Base-by-base conservation (phyloP, 306 rosid species). In the Crotalaria pallida region DNA sequence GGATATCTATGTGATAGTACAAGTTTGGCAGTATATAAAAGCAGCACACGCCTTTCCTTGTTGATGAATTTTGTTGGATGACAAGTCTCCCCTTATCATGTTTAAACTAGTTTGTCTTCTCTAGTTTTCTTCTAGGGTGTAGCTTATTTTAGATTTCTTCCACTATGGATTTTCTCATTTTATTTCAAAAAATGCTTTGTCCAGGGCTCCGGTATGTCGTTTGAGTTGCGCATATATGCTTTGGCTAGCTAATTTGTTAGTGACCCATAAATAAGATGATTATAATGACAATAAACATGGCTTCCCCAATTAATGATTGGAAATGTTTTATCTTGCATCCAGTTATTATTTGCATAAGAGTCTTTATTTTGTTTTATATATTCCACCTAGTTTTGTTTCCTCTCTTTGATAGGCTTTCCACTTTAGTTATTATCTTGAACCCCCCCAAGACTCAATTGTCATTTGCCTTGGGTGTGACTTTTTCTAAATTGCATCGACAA, bases 1-100 rank as follows among this genome's bases (percentile, higher is more conserved):
- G 91, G 21, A 34, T 83, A 43, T 83, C 83, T 65, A 79, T 86
- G 76, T 80, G 69, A 68, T 58, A 27, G 10, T 43, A n/a, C n/a
- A 58, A 71, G 58, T 62, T 51, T 50, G 52, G 72, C 69, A 52
- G 36, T 12, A 44, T 38, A 80, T 49, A 48, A 52, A 64, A 47
- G 57, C 70, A 41, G 58, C 72, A 48, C 72, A 48, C 70, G 75
- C 17, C 77, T 58, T 58, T 71, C 57, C 55, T 65, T 16, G 56
- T 45, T 43, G 66, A 76, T 80, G 84, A 71, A 59, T 65, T 75
- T 82, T 66, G 72, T 71, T 60, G 65, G 13, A 13, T 80, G 65
- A 70, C 52, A 55, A 36, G 22, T 12, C 38, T 62, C 17, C 5
- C 58, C 63, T 77, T 18, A 47, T 58, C 48, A 7, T 73, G 53